phyloP scores from a whole-genome alignment of 176 grass and related monocot species.

The Tuctoria greenei region DNA sequence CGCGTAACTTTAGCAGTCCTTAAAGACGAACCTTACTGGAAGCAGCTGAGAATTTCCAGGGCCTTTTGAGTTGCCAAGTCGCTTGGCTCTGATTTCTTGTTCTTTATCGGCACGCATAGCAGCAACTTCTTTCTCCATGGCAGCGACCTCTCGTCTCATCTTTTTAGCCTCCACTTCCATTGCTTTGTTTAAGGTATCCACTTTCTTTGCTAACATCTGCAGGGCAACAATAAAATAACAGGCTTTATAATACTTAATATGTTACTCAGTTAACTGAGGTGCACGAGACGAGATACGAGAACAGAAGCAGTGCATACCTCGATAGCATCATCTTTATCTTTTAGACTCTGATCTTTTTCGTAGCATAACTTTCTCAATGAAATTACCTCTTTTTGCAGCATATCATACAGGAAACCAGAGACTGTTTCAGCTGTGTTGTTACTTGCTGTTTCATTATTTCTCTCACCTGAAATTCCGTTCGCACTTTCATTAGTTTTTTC shows the following conservation, averaged over 20 bases:
- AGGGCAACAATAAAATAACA: constrained; percentile 5
- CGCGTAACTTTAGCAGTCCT: constrained; percentile 1
- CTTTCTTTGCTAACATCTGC: constrained; percentile 91
- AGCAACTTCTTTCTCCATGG: constrained; percentile 98
- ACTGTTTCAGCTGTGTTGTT: constrained; percentile 67
- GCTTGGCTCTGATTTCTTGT: constrained; percentile 77
- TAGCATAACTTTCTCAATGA: constrained; percentile 86
- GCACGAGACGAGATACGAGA: constrained; percentile 30
- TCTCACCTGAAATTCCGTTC: constrained; percentile 51
- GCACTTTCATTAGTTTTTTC: constrained; percentile 54
- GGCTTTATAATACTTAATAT: constrained; percentile 10
- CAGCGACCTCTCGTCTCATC: constrained; percentile 93
- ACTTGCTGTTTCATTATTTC: constrained; percentile 49
- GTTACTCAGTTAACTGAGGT: neutral
- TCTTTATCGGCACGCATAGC: constrained; percentile 90
- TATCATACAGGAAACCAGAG: constrained; percentile 90
- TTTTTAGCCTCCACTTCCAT: constrained; percentile 99
- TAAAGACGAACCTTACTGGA: constrained; percentile 61
- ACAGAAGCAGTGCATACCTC: constrained; percentile 56
- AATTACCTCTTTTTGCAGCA: constrained; percentile 95
- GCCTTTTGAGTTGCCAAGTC: constrained; percentile 62
- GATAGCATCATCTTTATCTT: constrained; percentile 96
- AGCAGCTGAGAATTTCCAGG: constrained; percentile 68
- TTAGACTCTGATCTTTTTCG: constrained; percentile 91
- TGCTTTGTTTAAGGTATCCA: constrained; percentile 94